Percentiles rank a stretch among this genome's conserved stretches.
These are phyloP conservation scores for Hypoxylon intermedium DNA, from an alignment of 495 filamentous ascomycete species.

Conservation along the genomic window DNA sequence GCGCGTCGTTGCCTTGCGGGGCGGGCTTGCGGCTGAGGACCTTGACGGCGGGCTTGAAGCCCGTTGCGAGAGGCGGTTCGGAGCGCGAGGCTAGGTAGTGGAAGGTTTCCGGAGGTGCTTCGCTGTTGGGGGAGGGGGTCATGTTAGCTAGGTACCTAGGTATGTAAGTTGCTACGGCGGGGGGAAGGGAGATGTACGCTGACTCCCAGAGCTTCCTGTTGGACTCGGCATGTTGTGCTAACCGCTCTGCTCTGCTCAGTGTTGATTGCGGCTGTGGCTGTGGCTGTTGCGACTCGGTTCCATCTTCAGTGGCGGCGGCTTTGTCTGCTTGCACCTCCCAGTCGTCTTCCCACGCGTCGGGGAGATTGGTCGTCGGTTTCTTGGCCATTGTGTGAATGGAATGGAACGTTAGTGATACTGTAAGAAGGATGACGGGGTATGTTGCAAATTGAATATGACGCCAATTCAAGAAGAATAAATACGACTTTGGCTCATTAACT, in stretches of 20 bases:
- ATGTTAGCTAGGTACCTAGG: constrained; percentile 5
- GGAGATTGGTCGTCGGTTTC: constrained; percentile 57
- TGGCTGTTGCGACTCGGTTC: constrained; percentile 50
- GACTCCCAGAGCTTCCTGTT: constrained; percentile 88
- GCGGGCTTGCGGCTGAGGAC: constrained; percentile 83
- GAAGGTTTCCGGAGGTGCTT: constrained; percentile 64
- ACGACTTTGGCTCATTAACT: not conserved
- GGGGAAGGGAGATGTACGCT: constrained; percentile 64
- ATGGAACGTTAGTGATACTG: no score
- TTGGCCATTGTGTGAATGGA: constrained; percentile 64
- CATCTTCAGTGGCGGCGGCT: constrained; percentile 21
- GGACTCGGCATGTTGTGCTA: constrained; percentile 79
- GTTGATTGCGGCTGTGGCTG: constrained; percentile 47
- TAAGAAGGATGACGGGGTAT: no score
- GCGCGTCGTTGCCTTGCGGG: constrained; percentile 50
- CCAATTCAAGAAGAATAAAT: no score
- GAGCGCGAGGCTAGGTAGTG: constrained; percentile 74
- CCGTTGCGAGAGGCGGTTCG: constrained; percentile 69
- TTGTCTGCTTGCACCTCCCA: constrained; percentile 80
- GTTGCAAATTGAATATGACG: no score
- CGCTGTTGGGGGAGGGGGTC: constrained; percentile 22
- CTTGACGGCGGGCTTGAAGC: constrained; percentile 84
- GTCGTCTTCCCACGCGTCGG: constrained; percentile 86
- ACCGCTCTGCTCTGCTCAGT: constrained; percentile 74
- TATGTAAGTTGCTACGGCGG: not conserved